Conservation (phyloP, 805 yeast genomes). For the Zygotorulaspora florentina region DNA sequence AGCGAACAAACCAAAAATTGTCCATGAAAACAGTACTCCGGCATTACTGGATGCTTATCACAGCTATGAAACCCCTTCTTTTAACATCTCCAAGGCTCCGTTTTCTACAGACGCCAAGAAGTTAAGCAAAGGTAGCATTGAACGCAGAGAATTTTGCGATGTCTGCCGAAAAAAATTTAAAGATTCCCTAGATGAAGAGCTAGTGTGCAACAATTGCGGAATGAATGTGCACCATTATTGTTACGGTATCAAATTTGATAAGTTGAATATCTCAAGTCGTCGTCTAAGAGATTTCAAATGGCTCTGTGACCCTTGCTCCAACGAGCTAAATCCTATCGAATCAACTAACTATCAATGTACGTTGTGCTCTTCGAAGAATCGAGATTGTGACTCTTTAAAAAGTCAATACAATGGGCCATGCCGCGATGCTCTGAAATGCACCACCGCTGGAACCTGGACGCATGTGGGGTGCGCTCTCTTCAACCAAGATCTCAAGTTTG, state of each 20-base stretch:
- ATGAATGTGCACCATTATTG: constrained; percentile 67
- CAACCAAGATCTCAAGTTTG: constrained; percentile 43
- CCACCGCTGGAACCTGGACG: constrained; percentile 67
- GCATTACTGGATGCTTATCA: constrained; percentile 4
- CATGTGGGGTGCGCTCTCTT: constrained; percentile 71
- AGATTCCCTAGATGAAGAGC: constrained; percentile 25
- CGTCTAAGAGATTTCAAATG: constrained; percentile 43
- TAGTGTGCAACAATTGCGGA: constrained; percentile 61
- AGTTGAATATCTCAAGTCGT: too few relatives aligned
- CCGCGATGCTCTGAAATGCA: constrained; percentile 69
- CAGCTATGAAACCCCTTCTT: neutral
- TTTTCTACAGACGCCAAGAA: neutral
- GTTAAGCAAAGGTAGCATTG: neutral
- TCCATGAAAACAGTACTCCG: neutral
- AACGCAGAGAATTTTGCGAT: constrained; percentile 44
- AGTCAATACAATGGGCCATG: constrained; percentile 39
- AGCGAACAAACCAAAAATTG: neutral
- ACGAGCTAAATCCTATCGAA: constrained; percentile 57
- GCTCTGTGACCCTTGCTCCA: constrained; percentile 78
- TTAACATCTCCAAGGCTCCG: neutral
- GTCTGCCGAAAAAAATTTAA: constrained; percentile 45
- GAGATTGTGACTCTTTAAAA: constrained; percentile 44
- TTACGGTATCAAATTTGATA: constrained; percentile 45
- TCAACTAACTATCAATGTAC: constrained; percentile 58
- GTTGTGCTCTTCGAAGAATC: constrained; percentile 57